A percentile compares a stretch with the other conserved stretches of the same genome.
Conservation (phyloP, 225 moss, liverwort and hornwort species). For the Antitrichia curtipendula region DNA sequence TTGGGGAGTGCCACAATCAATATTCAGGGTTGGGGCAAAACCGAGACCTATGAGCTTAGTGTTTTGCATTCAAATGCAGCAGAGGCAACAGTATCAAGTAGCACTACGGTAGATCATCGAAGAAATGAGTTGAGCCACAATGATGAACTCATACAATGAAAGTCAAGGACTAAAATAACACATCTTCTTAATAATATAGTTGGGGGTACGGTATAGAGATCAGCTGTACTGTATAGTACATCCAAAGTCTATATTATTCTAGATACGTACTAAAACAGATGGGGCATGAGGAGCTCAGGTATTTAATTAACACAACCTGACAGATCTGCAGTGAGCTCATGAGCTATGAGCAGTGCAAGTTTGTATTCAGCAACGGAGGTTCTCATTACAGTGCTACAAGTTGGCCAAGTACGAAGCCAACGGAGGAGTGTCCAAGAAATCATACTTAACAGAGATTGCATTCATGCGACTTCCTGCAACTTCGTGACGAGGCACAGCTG, state of each 20-base stretch:
- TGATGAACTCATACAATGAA: neutral
- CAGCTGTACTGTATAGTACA: neutral
- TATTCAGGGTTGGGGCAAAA: neutral
- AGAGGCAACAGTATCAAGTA: neutral
- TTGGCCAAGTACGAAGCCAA: neutral
- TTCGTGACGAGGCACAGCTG: conserved; percentile 19
- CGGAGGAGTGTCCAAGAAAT: neutral
- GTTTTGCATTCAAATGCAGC: neutral
- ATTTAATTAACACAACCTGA: neutral
- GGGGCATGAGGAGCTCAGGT: neutral
- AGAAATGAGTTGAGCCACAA: neutral
- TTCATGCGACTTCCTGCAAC: conserved; percentile 2
- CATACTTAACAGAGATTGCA: too few species aligned
- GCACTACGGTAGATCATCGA: neutral
- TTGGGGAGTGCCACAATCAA: too few species aligned
- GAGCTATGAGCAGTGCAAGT: neutral
- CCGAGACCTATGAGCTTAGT: neutral
- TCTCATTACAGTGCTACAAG: neutral
- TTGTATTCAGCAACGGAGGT: too few species aligned
- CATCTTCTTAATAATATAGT: neutral
- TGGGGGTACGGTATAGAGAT: neutral
- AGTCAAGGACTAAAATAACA: neutral
- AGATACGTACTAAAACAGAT: neutral
- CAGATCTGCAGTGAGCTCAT: neutral
- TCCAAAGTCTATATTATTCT: neutral